phyloP scores from a whole-genome alignment of 139 green algal species.

The Penium margaritaceum region DNA sequence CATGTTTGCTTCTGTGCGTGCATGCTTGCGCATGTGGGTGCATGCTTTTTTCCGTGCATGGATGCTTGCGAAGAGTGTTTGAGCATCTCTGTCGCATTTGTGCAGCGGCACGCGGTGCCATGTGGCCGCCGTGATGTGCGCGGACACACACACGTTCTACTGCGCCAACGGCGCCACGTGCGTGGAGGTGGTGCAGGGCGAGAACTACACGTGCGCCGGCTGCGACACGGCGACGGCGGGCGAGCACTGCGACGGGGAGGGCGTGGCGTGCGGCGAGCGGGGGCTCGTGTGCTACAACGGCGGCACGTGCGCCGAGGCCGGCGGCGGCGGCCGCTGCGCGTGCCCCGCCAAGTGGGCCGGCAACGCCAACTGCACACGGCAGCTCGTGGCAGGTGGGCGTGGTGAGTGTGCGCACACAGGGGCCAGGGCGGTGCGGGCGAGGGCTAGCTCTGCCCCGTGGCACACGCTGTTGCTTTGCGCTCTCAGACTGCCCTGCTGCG shows the following conservation, averaged over 20 bases:
- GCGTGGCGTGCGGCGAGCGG: not conserved
- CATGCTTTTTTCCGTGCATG: not conserved
- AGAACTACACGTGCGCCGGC: constrained; percentile 7
- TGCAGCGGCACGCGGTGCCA: constrained; percentile 2
- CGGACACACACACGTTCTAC: constrained; percentile 11
- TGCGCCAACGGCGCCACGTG: constrained; percentile 20
- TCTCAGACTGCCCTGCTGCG: no score
- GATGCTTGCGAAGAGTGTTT: no score
- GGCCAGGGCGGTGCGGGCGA: no score
- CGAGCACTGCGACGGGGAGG: not conserved
- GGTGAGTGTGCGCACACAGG: no score
- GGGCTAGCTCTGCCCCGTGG: no score
- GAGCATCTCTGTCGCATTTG: not conserved
- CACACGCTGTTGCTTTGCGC: no score
- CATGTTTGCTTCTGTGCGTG: not conserved
- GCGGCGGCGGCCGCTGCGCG: not conserved
- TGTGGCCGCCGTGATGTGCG: constrained; percentile 8
- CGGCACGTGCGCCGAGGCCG: not conserved
- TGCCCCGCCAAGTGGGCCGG: constrained; percentile 3
- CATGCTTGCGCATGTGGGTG: not conserved
- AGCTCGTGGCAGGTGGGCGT: no score
- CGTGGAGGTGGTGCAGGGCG: constrained; percentile 12
- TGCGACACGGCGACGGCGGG: not conserved
- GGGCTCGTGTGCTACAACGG: constrained; percentile 7
- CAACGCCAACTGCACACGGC: constrained; percentile 16